Evolutionary conservation across 768 basidiomycete genomes (phyloP).

Genomic region (Galerina marginata): DNA sequence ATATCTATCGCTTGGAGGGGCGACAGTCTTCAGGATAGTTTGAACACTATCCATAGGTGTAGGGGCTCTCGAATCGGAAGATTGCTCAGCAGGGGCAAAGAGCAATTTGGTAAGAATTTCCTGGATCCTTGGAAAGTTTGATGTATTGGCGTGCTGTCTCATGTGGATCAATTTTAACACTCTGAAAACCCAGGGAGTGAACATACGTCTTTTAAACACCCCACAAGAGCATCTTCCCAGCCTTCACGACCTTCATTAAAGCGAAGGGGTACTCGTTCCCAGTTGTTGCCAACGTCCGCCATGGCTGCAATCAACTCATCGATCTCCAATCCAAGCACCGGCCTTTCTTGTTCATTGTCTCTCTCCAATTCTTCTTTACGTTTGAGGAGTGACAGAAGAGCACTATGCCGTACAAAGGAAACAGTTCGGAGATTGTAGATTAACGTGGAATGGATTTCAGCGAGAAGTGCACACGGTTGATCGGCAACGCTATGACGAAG

Average conservation of each 20-base stretch:
- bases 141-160: slow-evolving; percentile 71
- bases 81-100: slow-evolving; percentile 63
- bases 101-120: slow-evolving; percentile 74
- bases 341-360: slow-evolving; percentile 46
- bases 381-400: slow-evolving; percentile 67
- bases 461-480: slow-evolving; percentile 75
- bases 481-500: slow-evolving; percentile 77
- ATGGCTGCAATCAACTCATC: slow-evolving; percentile 70
- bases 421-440: slow-evolving; percentile 91
- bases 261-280: slow-evolving; percentile 80
- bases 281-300: slow-evolving; percentile 84
- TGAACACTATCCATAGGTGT: slow-evolving; percentile 43
- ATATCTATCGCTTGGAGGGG: slow-evolving; percentile 74
- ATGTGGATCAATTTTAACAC: slow-evolving; percentile 4
- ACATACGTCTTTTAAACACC: slow-evolving; percentile 89
- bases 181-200: not conserved
- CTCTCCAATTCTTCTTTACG: slow-evolving; percentile 47
- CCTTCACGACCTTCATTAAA: slow-evolving; percentile 77
- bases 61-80: slow-evolving; percentile 53
- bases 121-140: slow-evolving; percentile 75
- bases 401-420: slow-evolving; percentile 75
- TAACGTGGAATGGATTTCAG: slow-evolving; percentile 87
- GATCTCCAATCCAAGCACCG: slow-evolving; percentile 59
- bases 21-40: slow-evolving; percentile 43
- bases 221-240: slow-evolving; percentile 92